phyloP scores from a whole-genome alignment of 2,329 filamentous ascomycete genomes.

The Huntiella abstrusa region DNA sequence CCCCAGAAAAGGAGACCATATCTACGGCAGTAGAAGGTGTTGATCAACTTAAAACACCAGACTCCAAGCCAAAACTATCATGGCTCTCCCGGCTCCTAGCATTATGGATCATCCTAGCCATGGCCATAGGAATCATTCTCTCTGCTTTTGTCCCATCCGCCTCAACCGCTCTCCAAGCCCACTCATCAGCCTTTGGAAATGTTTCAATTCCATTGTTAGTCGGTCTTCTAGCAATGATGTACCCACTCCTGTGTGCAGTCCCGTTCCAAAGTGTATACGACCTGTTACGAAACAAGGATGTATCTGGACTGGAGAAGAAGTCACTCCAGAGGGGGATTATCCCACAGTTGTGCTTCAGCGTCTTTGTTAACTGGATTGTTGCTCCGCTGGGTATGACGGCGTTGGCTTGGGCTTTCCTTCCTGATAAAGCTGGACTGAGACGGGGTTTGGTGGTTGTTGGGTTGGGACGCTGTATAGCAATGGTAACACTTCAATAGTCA shows the following conservation, averaged over 20 bases:
- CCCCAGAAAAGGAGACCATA: no score
- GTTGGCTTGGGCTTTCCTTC: slow-evolving; percentile 49
- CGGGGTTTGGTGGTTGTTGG: slow-evolving; percentile 66
- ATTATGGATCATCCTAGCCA: slow-evolving; percentile 61
- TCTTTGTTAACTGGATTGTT: slow-evolving; percentile 66
- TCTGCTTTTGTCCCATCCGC: slow-evolving; percentile 54
- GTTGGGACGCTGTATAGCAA: slow-evolving; percentile 70
- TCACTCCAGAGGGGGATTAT: slow-evolving; percentile 34
- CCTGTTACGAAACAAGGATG: not conserved
- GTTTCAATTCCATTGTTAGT: slow-evolving; percentile 57
- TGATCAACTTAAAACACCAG: no score
- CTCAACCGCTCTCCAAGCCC: slow-evolving; percentile 45
- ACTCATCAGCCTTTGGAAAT: slow-evolving; percentile 37
- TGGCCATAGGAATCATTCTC: slow-evolving; percentile 55
- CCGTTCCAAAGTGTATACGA: slow-evolving; percentile 33
- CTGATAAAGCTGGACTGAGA: slow-evolving; percentile 36
- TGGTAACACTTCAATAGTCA: slow-evolving; percentile 32
- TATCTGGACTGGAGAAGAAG: not conserved
- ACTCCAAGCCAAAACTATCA: slow-evolving; percentile 21
- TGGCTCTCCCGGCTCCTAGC: slow-evolving; percentile 45
- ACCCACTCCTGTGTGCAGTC: slow-evolving; percentile 80
- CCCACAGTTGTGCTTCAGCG: slow-evolving; percentile 62
- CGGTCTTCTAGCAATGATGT: slow-evolving; percentile 82
- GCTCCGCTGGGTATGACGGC: slow-evolving; percentile 67
- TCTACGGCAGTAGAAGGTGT: no score